Evolutionary conservation across 805 yeast species (phyloP), one percentile per base, ranked within the genome.

Genomic region (Sugiyamaella smithiae): DNA sequence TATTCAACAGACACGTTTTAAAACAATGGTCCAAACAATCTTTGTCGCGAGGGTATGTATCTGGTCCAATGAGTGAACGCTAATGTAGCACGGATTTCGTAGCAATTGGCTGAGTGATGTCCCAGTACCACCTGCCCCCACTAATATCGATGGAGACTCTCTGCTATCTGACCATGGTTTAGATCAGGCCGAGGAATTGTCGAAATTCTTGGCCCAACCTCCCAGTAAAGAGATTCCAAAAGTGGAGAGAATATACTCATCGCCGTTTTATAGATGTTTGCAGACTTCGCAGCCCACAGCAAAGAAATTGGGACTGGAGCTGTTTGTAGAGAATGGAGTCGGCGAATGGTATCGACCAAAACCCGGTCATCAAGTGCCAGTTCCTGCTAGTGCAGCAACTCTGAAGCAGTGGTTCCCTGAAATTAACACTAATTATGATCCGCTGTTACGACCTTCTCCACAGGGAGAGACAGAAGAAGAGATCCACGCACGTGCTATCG

Each of bases 291-390:
- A 75, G 8, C 95, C 96, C 1, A 73, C 83, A 11, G 81, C 95
- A 1, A 71, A 79, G 37, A 62, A 64, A 23, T 66, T 88, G 12
- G 80, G 74, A 4, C 57, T 85, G 29, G 78, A 80, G 9, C 77
- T 90, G 8, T 73, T 69, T 43, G 66, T 86, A 3, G 99, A 93
- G 58, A 69, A 82, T 46, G 98, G 97, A 0, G 73, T 91, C 22
- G 95, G 97, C 19, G 97, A 93, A 67, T 89, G 96, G 95, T 91
- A 85, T 61, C 78, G 79, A 58, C 80, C 79, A n/a, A 78, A 78
- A 38, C 72, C 96, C 58, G 16, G 35, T 19, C 14, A 54, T 28
- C 42, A 33, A n/a, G 72, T 1, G 70, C 79, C 11, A 79, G 85
- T 52, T 95, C 97, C 2, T 25, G 66, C 97, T 0, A 88, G 85